phyloP scores from a whole-genome alignment of 2,329 filamentous ascomycete genomes.

The Zalaria sp. region DNA sequence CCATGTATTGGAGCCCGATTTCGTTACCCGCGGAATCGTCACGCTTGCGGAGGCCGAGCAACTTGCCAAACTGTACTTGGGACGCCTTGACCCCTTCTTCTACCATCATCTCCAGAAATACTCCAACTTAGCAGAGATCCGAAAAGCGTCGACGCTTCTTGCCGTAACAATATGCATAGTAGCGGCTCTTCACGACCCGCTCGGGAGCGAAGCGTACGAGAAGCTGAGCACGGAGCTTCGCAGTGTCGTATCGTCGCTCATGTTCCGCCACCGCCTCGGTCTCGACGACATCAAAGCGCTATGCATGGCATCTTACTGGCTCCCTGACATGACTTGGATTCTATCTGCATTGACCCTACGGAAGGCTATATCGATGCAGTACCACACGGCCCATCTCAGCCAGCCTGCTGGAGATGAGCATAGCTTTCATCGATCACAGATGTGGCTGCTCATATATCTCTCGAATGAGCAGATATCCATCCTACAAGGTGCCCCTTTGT shows the following conservation, averaged over 20 bases:
- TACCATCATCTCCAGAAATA: slow-evolving; percentile 34
- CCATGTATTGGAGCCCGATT: slow-evolving; percentile 31
- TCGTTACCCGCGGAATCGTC: slow-evolving; percentile 36
- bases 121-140: slow-evolving; percentile 29
- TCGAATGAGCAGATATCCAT: too few relatives aligned
- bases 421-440: too few relatives aligned
- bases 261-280: slow-evolving; percentile 39
- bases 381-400: too few relatives aligned
- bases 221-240: slow-evolving; percentile 44
- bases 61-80: slow-evolving; percentile 27
- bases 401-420: too few relatives aligned
- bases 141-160: slow-evolving; percentile 40
- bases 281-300: slow-evolving; percentile 45
- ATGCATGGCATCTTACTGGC: slow-evolving; percentile 48
- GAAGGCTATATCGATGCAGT: too few relatives aligned
- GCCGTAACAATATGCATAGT: slow-evolving; percentile 40
- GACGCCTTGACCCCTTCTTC: slow-evolving; percentile 32
- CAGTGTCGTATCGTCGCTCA: slow-evolving; percentile 40
- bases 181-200: slow-evolving; percentile 43
- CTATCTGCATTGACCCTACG: slow-evolving; percentile 30
- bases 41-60: slow-evolving; percentile 27
- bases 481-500: too few relatives aligned
- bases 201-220: slow-evolving; percentile 37
- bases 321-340: slow-evolving; percentile 49
- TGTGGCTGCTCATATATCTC: too few relatives aligned